A percentile compares a stretch with the other conserved stretches of the same genome.
These are phyloP conservation scores for Pleodorina starrii DNA, from an alignment of 139 green algal genomes.

Conservation along the genomic window DNA sequence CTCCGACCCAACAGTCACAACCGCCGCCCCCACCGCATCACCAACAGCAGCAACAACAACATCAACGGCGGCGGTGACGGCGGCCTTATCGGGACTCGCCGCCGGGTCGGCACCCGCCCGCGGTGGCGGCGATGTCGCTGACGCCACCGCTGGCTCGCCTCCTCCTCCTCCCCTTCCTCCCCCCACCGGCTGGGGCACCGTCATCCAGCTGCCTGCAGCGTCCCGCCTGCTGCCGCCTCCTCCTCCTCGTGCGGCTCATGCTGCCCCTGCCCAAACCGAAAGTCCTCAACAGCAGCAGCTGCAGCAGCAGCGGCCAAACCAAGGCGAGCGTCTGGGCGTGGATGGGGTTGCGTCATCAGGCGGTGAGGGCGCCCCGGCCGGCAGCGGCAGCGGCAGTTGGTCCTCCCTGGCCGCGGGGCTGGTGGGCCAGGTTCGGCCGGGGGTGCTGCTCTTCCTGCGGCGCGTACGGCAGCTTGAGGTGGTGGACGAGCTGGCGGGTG, in stretches of 20 bases:
- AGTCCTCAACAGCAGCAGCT: neutral
- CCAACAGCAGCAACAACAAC: neutral
- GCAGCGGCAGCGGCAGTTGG: neutral
- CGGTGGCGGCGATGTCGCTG: neutral
- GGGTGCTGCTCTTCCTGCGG: conserved; percentile 52
- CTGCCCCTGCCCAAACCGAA: neutral
- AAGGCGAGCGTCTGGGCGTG: neutral
- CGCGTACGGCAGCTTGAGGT: conserved; percentile 35
- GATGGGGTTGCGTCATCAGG: neutral
- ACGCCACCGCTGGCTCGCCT: neutral
- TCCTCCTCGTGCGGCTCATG: neutral
- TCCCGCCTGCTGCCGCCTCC: conserved; percentile 18
- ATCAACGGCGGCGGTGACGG: no score
- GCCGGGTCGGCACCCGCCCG: no score
- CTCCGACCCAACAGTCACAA: neutral
- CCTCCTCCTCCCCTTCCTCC: neutral
- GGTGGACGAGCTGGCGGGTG: conserved; percentile 1
- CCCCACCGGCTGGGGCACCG: conserved; percentile 35
- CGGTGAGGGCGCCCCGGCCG: neutral
- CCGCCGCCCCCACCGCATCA: neutral
- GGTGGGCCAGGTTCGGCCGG: conserved; percentile 30
- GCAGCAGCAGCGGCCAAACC: neutral
- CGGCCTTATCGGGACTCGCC: no score
- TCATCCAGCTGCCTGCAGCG: conserved; percentile 42
- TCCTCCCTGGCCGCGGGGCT: neutral